Percentiles rank a stretch among this genome's conserved stretches.
Conservation (phyloP, 129 eudicot species). For the Lactuca saligna region DNA sequence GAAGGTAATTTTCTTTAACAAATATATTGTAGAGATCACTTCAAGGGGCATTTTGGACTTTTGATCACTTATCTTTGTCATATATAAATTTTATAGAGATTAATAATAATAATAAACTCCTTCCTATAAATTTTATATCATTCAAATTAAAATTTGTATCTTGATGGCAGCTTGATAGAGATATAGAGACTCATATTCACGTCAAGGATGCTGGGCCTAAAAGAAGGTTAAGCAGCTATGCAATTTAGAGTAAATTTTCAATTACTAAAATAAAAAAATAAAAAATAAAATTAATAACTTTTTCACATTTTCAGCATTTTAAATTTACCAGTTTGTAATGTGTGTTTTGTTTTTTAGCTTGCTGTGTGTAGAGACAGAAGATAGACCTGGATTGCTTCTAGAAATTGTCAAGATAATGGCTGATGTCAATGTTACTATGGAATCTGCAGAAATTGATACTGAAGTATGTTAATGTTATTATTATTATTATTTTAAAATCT, state of each 20-base stretch:
- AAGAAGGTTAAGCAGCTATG: constrained; percentile 62
- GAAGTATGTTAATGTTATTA: constrained; percentile 49
- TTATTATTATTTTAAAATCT: no score
- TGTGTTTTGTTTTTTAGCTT: constrained; percentile 48
- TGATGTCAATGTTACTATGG: constrained; percentile 67
- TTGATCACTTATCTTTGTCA: no score
- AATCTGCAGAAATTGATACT: constrained; percentile 93
- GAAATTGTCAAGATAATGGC: constrained; percentile 78
- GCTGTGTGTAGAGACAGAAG: constrained; percentile 88
- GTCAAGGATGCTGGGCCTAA: constrained; percentile 88
- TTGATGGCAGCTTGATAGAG: constrained; percentile 65
- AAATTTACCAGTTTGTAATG: constrained; percentile 2
- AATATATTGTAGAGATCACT: constrained; percentile 9
- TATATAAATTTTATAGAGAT: no score
- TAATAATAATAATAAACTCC: no score
- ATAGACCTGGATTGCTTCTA: constrained; percentile 84
- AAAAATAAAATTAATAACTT: no score
- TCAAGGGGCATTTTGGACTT: neutral
- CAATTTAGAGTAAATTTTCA: neutral
- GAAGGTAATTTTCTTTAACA: constrained; percentile 52
- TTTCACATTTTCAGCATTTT: no score
- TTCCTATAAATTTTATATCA: neutral
- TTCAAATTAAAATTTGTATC: constrained; percentile 3
- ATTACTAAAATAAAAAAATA: neutral
- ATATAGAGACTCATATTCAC: constrained; percentile 80